A percentile compares a stretch with the other conserved stretches of the same genome.
phyloP scores from a whole-genome alignment of 495 filamentous ascomycete species.

The Mycothermus thermophilus region DNA sequence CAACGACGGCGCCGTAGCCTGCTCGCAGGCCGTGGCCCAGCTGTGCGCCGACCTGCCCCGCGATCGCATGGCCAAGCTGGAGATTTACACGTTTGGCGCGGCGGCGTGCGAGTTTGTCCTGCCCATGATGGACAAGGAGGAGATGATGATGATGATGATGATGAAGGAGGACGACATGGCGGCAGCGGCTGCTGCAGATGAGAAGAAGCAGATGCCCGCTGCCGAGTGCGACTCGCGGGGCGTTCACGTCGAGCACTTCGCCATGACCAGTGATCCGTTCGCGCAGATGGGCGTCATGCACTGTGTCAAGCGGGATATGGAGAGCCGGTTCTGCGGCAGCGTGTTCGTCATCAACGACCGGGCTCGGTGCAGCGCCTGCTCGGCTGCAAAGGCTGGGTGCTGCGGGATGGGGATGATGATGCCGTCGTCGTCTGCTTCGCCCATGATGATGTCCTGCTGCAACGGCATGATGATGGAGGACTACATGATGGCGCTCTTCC shows the following conservation, averaged over 20 bases:
- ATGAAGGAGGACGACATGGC: too few relatives aligned
- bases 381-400: too few relatives aligned
- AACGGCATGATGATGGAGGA: constrained; percentile 16
- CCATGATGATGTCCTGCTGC: neutral
- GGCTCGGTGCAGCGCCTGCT: too few relatives aligned
- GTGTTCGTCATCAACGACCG: constrained; percentile 20
- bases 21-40: constrained; percentile 21
- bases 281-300: constrained; percentile 24
- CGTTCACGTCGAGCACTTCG: constrained; percentile 26
- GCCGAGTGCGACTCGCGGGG: too few relatives aligned
- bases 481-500: constrained; percentile 19
- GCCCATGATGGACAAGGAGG: constrained; percentile 10
- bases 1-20: constrained; percentile 18
- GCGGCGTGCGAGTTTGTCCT: constrained; percentile 26
- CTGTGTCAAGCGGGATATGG: constrained; percentile 21
- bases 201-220: too few relatives aligned
- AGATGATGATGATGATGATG: neutral
- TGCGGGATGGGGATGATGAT: too few relatives aligned
- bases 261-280: constrained; percentile 22
- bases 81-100: constrained; percentile 31
- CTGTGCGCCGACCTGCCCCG: constrained; percentile 27
- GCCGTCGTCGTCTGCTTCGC: neutral
- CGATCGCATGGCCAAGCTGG: constrained; percentile 24
- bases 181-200: too few relatives aligned
- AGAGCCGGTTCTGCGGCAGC: constrained; percentile 22